Percentiles rank a stretch among this genome's conserved stretches.
These are phyloP conservation scores for Oryza glaberrima DNA, from an alignment of 176 grass and related monocot species.

Conservation along the genomic window DNA sequence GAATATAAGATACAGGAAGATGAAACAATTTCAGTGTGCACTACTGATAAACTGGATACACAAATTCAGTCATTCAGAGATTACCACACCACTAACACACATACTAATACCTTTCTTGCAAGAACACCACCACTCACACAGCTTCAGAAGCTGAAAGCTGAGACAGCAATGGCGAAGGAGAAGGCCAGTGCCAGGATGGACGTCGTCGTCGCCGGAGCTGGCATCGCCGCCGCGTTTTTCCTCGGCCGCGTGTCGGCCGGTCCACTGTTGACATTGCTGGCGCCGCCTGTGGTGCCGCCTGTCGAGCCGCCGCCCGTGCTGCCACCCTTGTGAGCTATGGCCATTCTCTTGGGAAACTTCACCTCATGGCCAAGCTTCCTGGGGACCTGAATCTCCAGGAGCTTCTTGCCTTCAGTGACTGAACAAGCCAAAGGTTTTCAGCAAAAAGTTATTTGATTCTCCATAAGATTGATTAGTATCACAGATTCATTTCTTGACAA, in stretches of 20 bases:
- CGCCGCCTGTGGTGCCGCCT: neutral
- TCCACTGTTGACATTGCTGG: slow-evolving; percentile 10
- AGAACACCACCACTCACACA: neutral
- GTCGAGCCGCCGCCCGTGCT: neutral
- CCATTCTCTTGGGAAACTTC: slow-evolving; percentile 30
- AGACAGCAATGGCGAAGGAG: slow-evolving; percentile 15
- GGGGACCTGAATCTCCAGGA: neutral
- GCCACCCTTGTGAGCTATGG: slow-evolving; percentile 37
- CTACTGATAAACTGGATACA: slow-evolving; percentile 1
- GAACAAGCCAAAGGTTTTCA: neutral
- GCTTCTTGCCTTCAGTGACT: neutral
- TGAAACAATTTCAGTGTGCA: neutral
- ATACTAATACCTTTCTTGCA: neutral
- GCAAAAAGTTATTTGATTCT: neutral
- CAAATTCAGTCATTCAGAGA: neutral
- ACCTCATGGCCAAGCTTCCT: neutral
- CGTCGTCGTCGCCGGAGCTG: neutral
- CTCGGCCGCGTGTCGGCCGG: slow-evolving; percentile 33
- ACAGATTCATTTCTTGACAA: neutral
- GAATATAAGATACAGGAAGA: neutral
- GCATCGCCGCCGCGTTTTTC: neutral
- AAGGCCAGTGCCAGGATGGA: slow-evolving; percentile 21
- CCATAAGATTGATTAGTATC: neutral
- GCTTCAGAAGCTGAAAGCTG: slow-evolving; percentile 36
- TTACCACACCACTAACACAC: neutral